Conservation (phyloP, 768 basidiomycete genomes). For the Serendipita sp. region DNA sequence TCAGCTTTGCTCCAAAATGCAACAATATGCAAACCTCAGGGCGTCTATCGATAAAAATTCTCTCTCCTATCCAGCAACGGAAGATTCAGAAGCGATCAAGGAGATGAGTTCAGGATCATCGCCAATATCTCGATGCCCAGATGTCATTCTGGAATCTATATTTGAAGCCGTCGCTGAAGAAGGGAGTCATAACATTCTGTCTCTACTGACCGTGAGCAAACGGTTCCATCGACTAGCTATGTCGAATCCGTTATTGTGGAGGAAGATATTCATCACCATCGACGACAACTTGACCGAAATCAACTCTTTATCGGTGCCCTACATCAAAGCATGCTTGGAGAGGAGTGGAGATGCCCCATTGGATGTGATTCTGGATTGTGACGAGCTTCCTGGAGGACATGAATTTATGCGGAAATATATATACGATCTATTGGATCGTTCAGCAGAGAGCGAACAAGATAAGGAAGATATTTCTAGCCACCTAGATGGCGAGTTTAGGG, state of each 20-base stretch:
- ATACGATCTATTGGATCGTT: too few relatives aligned
- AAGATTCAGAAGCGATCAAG: too few relatives aligned
- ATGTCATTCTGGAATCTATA: neutral
- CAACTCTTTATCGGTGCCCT: neutral
- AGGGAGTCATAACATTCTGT: neutral
- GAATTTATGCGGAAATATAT: too few relatives aligned
- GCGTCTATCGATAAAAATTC: too few relatives aligned
- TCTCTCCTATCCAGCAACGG: too few relatives aligned
- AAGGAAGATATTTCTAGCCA: too few relatives aligned
- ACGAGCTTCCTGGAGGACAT: too few relatives aligned
- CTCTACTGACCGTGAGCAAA: neutral
- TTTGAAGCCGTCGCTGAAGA: neutral
- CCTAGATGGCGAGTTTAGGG: too few relatives aligned
- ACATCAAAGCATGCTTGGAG: neutral
- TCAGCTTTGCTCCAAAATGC: too few relatives aligned
- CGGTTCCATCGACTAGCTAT: neutral
- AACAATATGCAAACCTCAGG: too few relatives aligned
- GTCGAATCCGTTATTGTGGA: neutral
- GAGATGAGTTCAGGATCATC: too few relatives aligned
- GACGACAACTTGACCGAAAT: neutral
- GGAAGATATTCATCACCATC: neutral
- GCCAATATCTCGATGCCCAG: neutral
- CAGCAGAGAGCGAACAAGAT: too few relatives aligned
- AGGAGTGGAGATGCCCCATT: neutral
- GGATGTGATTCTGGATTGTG: neutral